Evolutionary conservation across 805 yeast genomes (phyloP).

Genomic region (Monosporozyma servazzii): DNA sequence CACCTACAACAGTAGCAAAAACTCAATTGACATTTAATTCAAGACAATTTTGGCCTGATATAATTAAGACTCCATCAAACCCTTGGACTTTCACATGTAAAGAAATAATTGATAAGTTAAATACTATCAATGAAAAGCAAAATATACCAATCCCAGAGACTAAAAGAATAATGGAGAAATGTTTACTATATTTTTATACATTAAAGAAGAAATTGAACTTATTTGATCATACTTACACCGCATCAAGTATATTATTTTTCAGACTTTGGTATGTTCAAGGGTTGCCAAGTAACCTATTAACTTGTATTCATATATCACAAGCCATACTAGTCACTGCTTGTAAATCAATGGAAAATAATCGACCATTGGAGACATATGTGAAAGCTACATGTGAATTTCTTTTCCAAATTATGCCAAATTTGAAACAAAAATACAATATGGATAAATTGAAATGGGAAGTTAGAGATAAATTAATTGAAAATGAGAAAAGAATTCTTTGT

Average conservation of each 20-base stretch:
- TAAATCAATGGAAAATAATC: constrained; percentile 30
- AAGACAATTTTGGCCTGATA: constrained; percentile 30
- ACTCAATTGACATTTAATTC: constrained; percentile 15
- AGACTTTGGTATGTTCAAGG: constrained; percentile 29
- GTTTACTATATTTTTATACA: constrained; percentile 29
- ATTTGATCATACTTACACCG: constrained; percentile 31
- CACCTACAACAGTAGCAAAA: neutral
- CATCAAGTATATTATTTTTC: constrained; percentile 28
- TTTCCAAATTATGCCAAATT: constrained; percentile 15
- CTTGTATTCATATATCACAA: constrained; percentile 27
- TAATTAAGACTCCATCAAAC: constrained; percentile 25
- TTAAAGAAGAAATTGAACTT: constrained; percentile 27
- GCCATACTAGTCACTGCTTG: constrained; percentile 31
- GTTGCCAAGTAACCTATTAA: constrained; percentile 21
- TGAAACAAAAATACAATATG: constrained; percentile 18
- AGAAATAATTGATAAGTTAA: constrained; percentile 26
- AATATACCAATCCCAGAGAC: constrained; percentile 13
- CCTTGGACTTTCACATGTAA: constrained; percentile 24
- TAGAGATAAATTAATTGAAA: constrained; percentile 27
- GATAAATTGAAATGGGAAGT: constrained; percentile 32
- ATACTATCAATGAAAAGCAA: constrained; percentile 7
- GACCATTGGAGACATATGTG: constrained; percentile 29
- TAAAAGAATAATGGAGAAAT: constrained; percentile 28
- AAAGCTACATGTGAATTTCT: constrained; percentile 27
- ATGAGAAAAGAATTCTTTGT: constrained; percentile 26